Evolutionary conservation across 306 rosid genomes (phyloP), one percentile per base, ranked within the genome.

Genomic region (Albizia julibrissin): DNA sequence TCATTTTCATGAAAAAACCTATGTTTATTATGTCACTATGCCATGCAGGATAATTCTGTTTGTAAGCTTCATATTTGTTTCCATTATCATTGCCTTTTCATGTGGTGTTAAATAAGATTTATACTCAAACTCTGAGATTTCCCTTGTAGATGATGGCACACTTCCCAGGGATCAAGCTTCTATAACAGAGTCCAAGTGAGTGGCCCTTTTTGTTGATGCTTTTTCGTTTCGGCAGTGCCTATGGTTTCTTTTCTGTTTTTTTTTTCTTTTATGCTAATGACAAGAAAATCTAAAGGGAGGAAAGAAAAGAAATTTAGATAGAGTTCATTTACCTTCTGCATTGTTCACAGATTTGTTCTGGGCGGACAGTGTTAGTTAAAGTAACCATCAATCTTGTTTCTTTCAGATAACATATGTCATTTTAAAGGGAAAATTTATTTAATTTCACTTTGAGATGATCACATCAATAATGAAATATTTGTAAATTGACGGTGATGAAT

Each of bases 141-240:
- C 75, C 66, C 50, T 79, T 83, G 16, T 72, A 84, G 86, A 71
- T 86, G 80, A 69, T 72, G 82, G 12, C 44, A 42, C 62, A 43
- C 72, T 65, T 73, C 80, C 80, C 69, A 75, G 62, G 67, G 87
- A 81, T 81, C 87, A 83, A 79, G 80, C 87, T 75, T 85, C 74
- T 18, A 66, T 78, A 67, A 75, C 82, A 79, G 81, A 75, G 65
- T 85, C 88, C 75, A 79, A 78, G 97, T 90, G 84, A 88, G 97
- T 82, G 69, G 82, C 74, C 69, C 29, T 83, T 31, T 83, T 58
- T 3, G 33, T 58, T 78, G 59, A 21, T 74, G 52, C 54, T 2
- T 59, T 80, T 76, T 78, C 76, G 37, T 71, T 26, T 14, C 37
- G 22, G 58, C 2, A 18, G 31, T 42, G 52, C 24, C 74, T 69